Conservation (phyloP, 768 basidiomycete species). For the Hygrophorus russula region DNA sequence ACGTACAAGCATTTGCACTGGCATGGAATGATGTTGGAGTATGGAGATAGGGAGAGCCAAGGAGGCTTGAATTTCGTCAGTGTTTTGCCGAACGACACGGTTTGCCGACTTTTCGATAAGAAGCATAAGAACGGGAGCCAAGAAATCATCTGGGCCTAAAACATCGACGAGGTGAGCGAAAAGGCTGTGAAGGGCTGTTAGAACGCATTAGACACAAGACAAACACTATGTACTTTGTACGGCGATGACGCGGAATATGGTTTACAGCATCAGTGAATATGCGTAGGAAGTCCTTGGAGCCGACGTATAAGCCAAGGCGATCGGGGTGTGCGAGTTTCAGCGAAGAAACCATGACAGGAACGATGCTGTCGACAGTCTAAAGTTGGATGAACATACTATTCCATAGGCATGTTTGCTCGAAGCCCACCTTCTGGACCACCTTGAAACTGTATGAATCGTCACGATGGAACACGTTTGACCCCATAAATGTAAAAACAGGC, state of each 20-base stretch:
- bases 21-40: conserved; percentile 40
- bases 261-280: conserved; percentile 91
- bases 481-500: conserved; percentile 99
- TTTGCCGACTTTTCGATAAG: conserved; percentile 71
- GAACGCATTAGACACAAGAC: neutral
- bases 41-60: conserved; percentile 60
- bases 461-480: conserved; percentile 93
- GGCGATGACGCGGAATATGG: conserved; percentile 88
- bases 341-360: conserved; percentile 85
- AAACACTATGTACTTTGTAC: conserved; percentile 53
- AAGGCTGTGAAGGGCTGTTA: conserved; percentile 42
- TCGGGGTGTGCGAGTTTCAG: conserved; percentile 46
- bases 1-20: conserved; percentile 43
- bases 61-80: conserved; percentile 45
- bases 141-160: conserved; percentile 70
- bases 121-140: conserved; percentile 75
- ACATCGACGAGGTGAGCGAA: conserved; percentile 81
- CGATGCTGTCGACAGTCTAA: conserved; percentile 86
- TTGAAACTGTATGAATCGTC: conserved; percentile 94
- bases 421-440: conserved; percentile 79
- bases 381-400: neutral
- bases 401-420: neutral
- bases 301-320: conserved; percentile 52
- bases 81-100: conserved; percentile 50
- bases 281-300: conserved; percentile 70